Evolutionary conservation across 768 basidiomycete genomes (phyloP).

Genomic region (Dioszegia aurantiaca): DNA sequence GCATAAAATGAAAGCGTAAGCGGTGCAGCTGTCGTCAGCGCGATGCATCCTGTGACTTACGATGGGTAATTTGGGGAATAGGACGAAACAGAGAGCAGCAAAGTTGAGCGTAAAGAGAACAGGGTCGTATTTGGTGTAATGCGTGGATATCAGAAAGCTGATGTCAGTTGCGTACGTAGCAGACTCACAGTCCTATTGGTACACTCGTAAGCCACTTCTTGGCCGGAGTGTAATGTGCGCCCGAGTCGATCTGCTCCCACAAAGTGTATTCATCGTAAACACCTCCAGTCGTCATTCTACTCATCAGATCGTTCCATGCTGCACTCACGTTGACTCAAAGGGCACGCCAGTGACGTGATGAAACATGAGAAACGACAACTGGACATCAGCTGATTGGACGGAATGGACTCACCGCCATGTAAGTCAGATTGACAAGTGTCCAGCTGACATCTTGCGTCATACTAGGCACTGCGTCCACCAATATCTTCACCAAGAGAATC

Average conservation of each 20-base stretch:
- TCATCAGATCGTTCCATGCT: constrained; percentile 55
- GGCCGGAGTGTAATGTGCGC: constrained; percentile 96
- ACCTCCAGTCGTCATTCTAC: constrained; percentile 59
- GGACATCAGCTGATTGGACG: constrained; percentile 1
- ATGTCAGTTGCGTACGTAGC: constrained; percentile 12
- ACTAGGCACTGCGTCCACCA: constrained; percentile 89
- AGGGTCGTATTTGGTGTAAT: constrained; percentile 95
- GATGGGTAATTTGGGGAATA: constrained; percentile 94
- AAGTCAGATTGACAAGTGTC: constrained; percentile 87
- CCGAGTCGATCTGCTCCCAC: constrained; percentile 99
- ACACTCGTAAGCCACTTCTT: constrained; percentile 94
- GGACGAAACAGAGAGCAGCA: constrained; percentile 67
- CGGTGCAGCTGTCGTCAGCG: constrained; percentile 35
- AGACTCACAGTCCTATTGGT: constrained; percentile 77
- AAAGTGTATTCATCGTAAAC: constrained; percentile 96
- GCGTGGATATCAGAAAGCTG: constrained; percentile 94
- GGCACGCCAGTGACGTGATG: constrained; percentile 97
- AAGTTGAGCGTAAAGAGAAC: constrained; percentile 91
- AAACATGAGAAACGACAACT: constrained; percentile 98
- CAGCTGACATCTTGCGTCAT: constrained; percentile 93
- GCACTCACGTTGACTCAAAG: constrained; percentile 62
- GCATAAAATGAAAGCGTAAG: constrained; percentile 41
- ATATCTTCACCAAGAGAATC: constrained; percentile 82
- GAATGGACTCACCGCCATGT: constrained; percentile 73
- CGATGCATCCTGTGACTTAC: constrained; percentile 55